Evolutionary conservation across 352 stramenopile genomes (phyloP).

Genomic region (Globisporangium abappressorium): DNA sequence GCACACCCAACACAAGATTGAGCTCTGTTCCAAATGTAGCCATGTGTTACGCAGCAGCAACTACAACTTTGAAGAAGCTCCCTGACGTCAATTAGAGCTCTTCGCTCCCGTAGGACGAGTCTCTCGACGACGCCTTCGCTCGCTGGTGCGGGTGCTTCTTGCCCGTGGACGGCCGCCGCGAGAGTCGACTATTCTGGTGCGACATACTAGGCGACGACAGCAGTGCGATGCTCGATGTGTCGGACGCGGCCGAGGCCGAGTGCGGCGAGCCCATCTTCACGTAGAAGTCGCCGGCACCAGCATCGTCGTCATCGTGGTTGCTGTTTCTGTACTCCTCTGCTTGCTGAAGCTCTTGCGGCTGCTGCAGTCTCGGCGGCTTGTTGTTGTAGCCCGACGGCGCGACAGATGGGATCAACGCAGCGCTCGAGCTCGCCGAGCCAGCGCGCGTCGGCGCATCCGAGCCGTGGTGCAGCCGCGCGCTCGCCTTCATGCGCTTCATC

Average conservation of each 20-base stretch:
- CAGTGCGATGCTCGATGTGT: slow-evolving; percentile 60
- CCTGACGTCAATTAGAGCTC: neutral
- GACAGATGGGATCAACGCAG: slow-evolving; percentile 25
- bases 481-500: slow-evolving; percentile 39
- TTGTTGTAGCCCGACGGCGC: slow-evolving; percentile 23
- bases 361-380: slow-evolving; percentile 23
- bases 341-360: slow-evolving; percentile 22
- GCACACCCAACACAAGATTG: neutral
- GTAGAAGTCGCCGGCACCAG: slow-evolving; percentile 17
- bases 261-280: slow-evolving; percentile 58
- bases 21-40: neutral
- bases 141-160: neutral
- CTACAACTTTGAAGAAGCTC: neutral
- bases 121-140: neutral
- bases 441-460: slow-evolving; percentile 24
- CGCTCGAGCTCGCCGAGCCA: slow-evolving; percentile 23
- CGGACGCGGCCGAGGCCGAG: slow-evolving; percentile 44
- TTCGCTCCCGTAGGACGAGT: slow-evolving; percentile 5
- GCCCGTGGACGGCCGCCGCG: slow-evolving; percentile 5
- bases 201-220: slow-evolving; percentile 43
- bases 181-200: slow-evolving; percentile 6
- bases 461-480: slow-evolving; percentile 20
- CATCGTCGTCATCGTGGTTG: neutral
- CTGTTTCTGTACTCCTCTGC: neutral
- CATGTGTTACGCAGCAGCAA: neutral